phyloP scores from a whole-genome alignment of 495 filamentous ascomycete species.

The Neurospora sp. region DNA sequence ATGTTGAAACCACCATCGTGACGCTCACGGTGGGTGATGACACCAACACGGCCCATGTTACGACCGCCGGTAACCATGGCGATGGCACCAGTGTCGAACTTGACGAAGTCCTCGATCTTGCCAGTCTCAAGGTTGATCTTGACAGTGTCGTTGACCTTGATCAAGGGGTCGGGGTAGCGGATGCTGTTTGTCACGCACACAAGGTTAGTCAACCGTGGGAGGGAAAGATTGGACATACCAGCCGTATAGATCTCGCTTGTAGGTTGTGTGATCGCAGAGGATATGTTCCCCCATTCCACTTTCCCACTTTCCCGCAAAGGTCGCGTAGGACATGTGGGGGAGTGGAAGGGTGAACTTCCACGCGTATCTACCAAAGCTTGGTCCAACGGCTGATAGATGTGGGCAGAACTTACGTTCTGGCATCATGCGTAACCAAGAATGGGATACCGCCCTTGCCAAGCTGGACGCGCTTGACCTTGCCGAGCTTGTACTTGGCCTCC shows the following conservation, averaged over 20 bases:
- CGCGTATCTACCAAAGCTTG: conserved; percentile 81
- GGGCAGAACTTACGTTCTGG: conserved; percentile 95
- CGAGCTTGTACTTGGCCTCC: conserved; percentile 98
- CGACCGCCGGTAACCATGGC: conserved; percentile 97
- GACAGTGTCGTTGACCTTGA: conserved; percentile 99
- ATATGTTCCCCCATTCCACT: background rate
- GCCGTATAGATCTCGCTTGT: conserved; percentile 25
- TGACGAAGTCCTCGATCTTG: conserved; percentile 93
- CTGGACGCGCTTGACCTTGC: conserved; percentile 99
- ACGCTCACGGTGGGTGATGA: conserved; percentile 98
- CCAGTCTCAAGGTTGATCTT: conserved; percentile 95
- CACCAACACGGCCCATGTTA: conserved; percentile 99
- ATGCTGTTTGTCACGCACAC: conserved; percentile 49
- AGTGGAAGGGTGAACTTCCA: conserved; percentile 2
- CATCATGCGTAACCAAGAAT: conserved; percentile 99
- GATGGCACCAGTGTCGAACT: conserved; percentile 94
- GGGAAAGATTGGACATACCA: conserved; percentile 33
- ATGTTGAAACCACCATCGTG: conserved; percentile 99
- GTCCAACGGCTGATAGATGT: conserved; percentile 99
- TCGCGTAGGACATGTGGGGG: conserved; percentile 2
- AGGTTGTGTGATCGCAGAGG: conserved; percentile 9
- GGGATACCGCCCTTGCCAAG: conserved; percentile 98
- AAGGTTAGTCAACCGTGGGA: conserved; percentile 30
- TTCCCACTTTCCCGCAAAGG: background rate
- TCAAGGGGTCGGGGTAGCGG: conserved; percentile 93